phyloP scores from a whole-genome alignment of 2,329 filamentous ascomycete genomes.

The Chalaropsis thielavioides region DNA sequence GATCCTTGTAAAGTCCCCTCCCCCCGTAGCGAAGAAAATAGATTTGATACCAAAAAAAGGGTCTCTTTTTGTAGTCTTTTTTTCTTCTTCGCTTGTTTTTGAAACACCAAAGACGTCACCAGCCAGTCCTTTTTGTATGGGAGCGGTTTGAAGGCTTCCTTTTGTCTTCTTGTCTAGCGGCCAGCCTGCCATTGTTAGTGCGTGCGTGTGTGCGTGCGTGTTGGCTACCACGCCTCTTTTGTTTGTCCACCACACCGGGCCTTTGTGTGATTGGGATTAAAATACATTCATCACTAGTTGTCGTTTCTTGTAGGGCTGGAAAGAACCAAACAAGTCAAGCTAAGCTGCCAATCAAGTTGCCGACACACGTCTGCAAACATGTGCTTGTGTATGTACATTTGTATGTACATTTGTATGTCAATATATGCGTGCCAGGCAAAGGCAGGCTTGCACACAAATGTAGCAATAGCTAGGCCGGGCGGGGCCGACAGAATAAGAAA shows the following conservation, averaged over 20 bases:
- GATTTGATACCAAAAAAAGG: not conserved
- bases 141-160: not conserved
- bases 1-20: not conserved
- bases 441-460: too few species aligned
- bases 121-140: not conserved
- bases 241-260: not conserved
- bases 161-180: not conserved
- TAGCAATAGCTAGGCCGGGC: not conserved
- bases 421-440: too few species aligned
- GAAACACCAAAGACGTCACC: conserved; percentile 5
- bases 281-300: not conserved
- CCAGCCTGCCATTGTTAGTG: not conserved
- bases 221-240: not conserved
- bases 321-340: not conserved
- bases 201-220: too few species aligned
- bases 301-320: not conserved
- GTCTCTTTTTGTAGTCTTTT: not conserved
- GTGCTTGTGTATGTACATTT: too few species aligned
- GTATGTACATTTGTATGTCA: too few species aligned
- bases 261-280: not conserved
- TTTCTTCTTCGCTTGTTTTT: not conserved
- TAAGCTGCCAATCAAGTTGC: not conserved
- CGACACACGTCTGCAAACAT: too few species aligned
- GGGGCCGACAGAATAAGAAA: not conserved
- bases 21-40: not conserved